Percentiles rank a stretch among this genome's conserved stretches.
These are phyloP conservation scores for Didymella pinodella DNA, from an alignment of 2,329 filamentous ascomycete species.

Conservation along the genomic window DNA sequence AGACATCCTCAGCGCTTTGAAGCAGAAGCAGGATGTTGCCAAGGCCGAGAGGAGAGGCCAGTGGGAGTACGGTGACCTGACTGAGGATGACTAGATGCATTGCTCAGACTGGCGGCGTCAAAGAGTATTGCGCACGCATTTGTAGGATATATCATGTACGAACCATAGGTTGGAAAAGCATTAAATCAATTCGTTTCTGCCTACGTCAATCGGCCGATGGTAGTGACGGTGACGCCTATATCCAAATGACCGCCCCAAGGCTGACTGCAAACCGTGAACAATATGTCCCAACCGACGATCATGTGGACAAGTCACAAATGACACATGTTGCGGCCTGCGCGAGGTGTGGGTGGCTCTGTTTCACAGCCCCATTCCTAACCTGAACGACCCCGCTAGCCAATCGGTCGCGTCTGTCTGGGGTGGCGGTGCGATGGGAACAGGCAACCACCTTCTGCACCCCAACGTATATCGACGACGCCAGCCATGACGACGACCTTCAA, in stretches of 20 bases:
- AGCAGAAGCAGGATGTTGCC: slow-evolving; percentile 76
- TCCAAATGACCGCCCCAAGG: not conserved
- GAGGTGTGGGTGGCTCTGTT: slow-evolving; percentile 7
- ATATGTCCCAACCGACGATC: slow-evolving; percentile 4
- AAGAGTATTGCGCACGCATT: slow-evolving; percentile 5
- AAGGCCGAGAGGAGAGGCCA: slow-evolving; percentile 84
- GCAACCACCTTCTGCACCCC: slow-evolving; percentile 20
- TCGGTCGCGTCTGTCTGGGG: slow-evolving; percentile 7
- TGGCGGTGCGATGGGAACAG: slow-evolving; percentile 19
- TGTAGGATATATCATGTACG: slow-evolving; percentile 21
- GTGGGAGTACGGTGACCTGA: slow-evolving; percentile 98
- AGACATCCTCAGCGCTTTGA: slow-evolving; percentile 74
- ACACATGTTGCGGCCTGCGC: slow-evolving; percentile 11
- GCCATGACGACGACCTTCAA: slow-evolving; percentile 29
- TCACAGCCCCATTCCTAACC: slow-evolving; percentile 20
- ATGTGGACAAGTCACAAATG: slow-evolving; percentile 9
- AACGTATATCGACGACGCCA: slow-evolving; percentile 21
- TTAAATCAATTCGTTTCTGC: slow-evolving; percentile 5
- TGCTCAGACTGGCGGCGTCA: slow-evolving; percentile 12
- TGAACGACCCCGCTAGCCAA: slow-evolving; percentile 15
- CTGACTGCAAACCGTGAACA: not conserved
- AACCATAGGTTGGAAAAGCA: slow-evolving; percentile 13
- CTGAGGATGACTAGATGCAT: slow-evolving; percentile 61
- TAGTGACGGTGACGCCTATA: not conserved
- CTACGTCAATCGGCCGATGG: not conserved